Evolutionary conservation across 1,284 basidiomycete species (phyloP).

Genomic region (Melanopsichium pennsylvanicum): DNA sequence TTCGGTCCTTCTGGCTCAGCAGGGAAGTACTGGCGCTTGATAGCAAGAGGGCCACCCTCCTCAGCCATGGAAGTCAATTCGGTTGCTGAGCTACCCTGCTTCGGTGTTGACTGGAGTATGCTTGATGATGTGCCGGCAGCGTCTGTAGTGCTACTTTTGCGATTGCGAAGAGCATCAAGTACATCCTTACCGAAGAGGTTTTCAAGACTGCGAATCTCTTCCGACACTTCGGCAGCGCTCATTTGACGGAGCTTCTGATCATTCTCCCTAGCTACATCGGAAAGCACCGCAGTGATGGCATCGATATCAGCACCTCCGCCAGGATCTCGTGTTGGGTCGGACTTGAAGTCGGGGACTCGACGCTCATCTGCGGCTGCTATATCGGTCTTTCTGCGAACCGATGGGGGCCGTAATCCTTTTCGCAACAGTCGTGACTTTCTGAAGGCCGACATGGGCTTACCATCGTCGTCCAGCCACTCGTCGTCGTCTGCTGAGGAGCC

Average conservation of each 20-base stretch:
- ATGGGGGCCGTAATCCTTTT: constrained; percentile 31
- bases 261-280: constrained; percentile 50
- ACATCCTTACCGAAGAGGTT: constrained; percentile 54
- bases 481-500: constrained; percentile 21
- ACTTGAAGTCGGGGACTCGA: constrained; percentile 7
- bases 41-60: constrained; percentile 81
- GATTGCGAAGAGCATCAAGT: constrained; percentile 47
- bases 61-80: constrained; percentile 67
- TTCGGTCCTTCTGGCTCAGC: constrained; percentile 67
- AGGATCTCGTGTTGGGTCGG: constrained; percentile 52
- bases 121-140: neutral
- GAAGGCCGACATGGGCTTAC: constrained; percentile 60
- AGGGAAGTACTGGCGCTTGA: constrained; percentile 84
- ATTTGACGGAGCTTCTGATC: constrained; percentile 53
- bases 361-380: neutral
- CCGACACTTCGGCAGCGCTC: constrained; percentile 47
- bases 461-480: constrained; percentile 51
- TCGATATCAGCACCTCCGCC: constrained; percentile 59
- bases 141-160: constrained; percentile 18
- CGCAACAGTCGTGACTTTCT: constrained; percentile 51
- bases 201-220: constrained; percentile 53
- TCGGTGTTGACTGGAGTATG: constrained; percentile 68
- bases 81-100: constrained; percentile 3
- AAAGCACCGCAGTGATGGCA: constrained; percentile 42
- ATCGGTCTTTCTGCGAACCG: constrained; percentile 11